Percentiles rank a stretch among this genome's conserved stretches.
Conservation (phyloP, 2,329 filamentous ascomycete species). For the Stromatinia cepivora region DNA sequence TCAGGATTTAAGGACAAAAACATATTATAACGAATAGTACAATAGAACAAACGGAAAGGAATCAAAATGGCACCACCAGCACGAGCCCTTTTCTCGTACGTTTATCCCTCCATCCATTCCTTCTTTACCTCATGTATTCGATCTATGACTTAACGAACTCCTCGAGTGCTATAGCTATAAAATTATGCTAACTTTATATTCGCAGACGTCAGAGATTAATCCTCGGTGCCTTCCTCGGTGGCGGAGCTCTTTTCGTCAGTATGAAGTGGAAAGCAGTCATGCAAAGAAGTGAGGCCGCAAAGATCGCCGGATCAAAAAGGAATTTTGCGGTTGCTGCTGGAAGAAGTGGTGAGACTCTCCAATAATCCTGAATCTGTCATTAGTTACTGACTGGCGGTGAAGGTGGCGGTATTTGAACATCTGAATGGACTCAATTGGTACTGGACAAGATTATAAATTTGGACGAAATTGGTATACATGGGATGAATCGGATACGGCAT, state of each 20-base stretch:
- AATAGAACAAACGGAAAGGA: not conserved
- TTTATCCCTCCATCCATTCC: not conserved
- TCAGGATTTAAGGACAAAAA: not conserved
- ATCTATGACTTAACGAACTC: not conserved
- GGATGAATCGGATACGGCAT: not conserved
- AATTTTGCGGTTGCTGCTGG: constrained; percentile 38
- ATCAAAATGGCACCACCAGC: constrained; percentile 20
- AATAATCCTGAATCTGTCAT: not conserved
- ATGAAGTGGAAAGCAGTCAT: constrained; percentile 41
- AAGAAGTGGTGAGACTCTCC: constrained; percentile 37
- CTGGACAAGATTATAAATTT: not conserved
- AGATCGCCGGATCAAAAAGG: constrained; percentile 35
- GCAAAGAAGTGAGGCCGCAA: constrained; percentile 40
- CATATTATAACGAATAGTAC: not conserved
- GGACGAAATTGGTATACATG: not conserved
- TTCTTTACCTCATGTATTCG: too few species aligned
- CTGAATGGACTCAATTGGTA: not conserved
- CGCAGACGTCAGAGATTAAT: constrained; percentile 37
- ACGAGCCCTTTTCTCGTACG: constrained; percentile 22
- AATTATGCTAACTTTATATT: constrained; percentile 24
- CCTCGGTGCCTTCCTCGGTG: constrained; percentile 36
- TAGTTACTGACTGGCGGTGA: constrained; percentile 4
- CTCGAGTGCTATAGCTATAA: not conserved
- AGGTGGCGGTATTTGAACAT: constrained; percentile 18
- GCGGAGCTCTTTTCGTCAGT: constrained; percentile 35